Evolutionary conservation across 192 early-diverging fungal genomes (phyloP).

Genomic region (Podila horticola): DNA sequence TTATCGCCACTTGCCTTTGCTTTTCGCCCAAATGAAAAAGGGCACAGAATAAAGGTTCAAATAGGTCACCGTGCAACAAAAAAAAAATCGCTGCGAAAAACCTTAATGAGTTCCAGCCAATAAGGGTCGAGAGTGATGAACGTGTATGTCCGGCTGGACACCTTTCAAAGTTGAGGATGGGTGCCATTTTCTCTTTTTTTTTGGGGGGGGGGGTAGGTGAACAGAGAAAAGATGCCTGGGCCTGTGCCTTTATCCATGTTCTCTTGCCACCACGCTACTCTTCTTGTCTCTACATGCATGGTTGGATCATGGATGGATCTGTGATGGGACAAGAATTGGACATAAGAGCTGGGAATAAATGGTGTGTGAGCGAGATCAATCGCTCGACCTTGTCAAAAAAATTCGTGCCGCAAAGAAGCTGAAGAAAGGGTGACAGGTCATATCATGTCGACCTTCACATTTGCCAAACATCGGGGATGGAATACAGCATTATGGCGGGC

Average conservation of each 20-base stretch:
- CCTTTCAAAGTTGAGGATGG: background rate
- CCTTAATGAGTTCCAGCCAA: background rate
- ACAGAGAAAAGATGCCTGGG: background rate
- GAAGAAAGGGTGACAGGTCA: background rate
- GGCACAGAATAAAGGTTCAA: background rate
- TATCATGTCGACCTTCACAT: background rate
- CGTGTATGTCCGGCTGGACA: slow-evolving; percentile 4
- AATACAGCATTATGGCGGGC: background rate
- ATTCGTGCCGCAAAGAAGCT: background rate
- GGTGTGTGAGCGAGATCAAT: background rate
- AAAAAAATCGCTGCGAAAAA: background rate
- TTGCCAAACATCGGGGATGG: background rate
- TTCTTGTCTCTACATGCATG: too few relatives aligned
- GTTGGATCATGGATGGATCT: too few relatives aligned
- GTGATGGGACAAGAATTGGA: too few relatives aligned
- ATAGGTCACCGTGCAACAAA: background rate
- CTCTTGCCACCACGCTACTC: too few relatives aligned
- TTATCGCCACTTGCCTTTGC: too few relatives aligned
- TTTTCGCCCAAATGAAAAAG: background rate
- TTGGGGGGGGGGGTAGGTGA: background rate
- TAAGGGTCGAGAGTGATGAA: background rate
- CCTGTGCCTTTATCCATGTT: too few relatives aligned
- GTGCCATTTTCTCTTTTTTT: background rate
- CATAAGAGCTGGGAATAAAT: too few relatives aligned
- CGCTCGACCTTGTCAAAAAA: background rate